Evolutionary conservation across 768 basidiomycete species (phyloP), one percentile per base, ranked within the genome.

Genomic region (Hericium rajendrae): DNA sequence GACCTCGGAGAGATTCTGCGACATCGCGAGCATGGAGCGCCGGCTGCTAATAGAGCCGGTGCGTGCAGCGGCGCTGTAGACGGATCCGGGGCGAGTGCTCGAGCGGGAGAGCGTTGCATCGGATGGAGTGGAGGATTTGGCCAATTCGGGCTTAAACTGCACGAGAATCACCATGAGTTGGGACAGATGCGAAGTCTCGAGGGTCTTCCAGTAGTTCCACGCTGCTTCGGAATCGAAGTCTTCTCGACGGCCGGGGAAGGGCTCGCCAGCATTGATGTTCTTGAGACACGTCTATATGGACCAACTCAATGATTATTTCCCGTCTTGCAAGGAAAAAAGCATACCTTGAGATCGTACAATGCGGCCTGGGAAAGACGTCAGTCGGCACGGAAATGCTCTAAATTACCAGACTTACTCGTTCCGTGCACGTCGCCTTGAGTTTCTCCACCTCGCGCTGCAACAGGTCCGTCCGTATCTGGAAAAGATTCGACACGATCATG

Each of bases 121-220:
- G 4, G 81, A 72, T 1, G 86, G 79, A 3, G 83, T 81, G 4
- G 18, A 18, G 20, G 88, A 85, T 68, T 88, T 91, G 16, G 91
- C 89, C 6, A 95, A 80, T 59, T 89, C 85, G 0, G 94, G 93
- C 59, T 94, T 94, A 59, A 83, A 74, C 64, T 91, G 80, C 54
- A 91, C 82, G 86, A 97, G 89, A 24, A 82, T 74, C 43, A 95
- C 77, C 78, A 97, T 91, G 54, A 93, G 78, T 68, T 95, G 91
- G 26, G 91, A 91, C 4, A 98, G 75, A 59, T 87, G 83, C 0
- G 88, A 79, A 0, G 89, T 86, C 73, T 98, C 95, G 16, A 83
- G 70, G 1, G 84, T 80, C 51, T 82, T 80, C 91, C 93, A 97
- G 38, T 88, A 78, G 37, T 83, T 79, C 83, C 88, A 98, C 0